A percentile compares a stretch with the other conserved stretches of the same genome.
Evolutionary conservation across 2,329 filamentous ascomycete genomes (phyloP).

Genomic region (Teratosphaeria zuluensis): DNA sequence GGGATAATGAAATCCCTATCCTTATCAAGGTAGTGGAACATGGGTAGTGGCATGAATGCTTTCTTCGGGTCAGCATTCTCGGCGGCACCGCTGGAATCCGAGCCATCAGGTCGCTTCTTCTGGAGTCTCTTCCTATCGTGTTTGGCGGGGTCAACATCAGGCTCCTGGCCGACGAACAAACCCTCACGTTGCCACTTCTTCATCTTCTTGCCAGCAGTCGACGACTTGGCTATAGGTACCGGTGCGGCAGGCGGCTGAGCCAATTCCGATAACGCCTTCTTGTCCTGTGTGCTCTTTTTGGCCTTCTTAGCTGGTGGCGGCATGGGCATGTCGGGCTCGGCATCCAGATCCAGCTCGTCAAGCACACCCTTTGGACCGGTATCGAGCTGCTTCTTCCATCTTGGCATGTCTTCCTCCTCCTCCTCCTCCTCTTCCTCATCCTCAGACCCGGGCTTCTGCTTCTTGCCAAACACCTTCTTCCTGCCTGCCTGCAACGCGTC

Average conservation of each 20-base stretch:
- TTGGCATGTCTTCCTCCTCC: constrained; percentile 13
- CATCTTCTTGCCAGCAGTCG: constrained; percentile 32
- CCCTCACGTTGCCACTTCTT: constrained; percentile 79
- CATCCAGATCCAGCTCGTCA: constrained; percentile 21
- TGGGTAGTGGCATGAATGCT: constrained; percentile 23
- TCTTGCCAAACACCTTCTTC: constrained; percentile 20
- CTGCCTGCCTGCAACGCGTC: constrained; percentile 24
- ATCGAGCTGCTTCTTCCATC: constrained; percentile 22
- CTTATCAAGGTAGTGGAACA: constrained; percentile 46
- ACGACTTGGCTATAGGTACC: constrained; percentile 17
- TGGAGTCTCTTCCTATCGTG: constrained; percentile 39
- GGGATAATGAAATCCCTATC: constrained; percentile 74
- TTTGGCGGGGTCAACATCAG: constrained; percentile 28
- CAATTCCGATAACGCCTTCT: constrained; percentile 13
- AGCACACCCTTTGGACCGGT: constrained; percentile 21
- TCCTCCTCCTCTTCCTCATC: constrained; percentile 11
- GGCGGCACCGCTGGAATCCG: constrained; percentile 6
- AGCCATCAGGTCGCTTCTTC: constrained; percentile 24
- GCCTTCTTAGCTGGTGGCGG: constrained; percentile 20
- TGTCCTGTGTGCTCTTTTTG: constrained; percentile 9
- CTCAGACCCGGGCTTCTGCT: constrained; percentile 9
- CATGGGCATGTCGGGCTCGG: constrained; percentile 8
- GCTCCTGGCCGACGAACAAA: constrained; percentile 74
- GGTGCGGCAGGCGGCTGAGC: constrained; percentile 11
- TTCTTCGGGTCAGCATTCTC: constrained; percentile 48